phyloP scores from a whole-genome alignment of 176 grass and related monocot genomes.

The Rhynchospora pubera region DNA sequence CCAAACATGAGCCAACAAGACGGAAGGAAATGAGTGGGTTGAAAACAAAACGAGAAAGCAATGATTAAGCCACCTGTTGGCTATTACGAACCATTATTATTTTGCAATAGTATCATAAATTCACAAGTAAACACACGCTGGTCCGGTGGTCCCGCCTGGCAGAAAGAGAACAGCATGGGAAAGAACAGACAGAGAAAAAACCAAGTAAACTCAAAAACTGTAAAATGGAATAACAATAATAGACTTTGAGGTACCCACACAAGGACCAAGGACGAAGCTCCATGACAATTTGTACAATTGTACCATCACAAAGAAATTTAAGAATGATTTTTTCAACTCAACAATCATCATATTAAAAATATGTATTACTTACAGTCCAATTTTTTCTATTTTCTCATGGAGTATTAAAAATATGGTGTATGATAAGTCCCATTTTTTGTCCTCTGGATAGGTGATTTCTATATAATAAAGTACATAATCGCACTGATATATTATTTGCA shows the following conservation, averaged over 20 bases:
- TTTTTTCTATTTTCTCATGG: too few species aligned
- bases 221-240: neutral
- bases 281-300: neutral
- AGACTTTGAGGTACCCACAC: neutral
- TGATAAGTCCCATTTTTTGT: too few species aligned
- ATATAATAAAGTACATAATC: too few species aligned
- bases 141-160: neutral
- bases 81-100: neutral
- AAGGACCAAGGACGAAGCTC: neutral
- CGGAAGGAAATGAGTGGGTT: neutral
- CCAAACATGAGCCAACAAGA: slow-evolving; percentile 1
- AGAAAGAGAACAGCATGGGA: slow-evolving; percentile 1
- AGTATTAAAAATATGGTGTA: too few species aligned
- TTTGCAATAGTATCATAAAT: neutral
- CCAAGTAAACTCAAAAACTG: neutral
- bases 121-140: neutral
- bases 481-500: too few species aligned
- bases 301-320: neutral
- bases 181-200: neutral
- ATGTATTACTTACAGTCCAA: too few species aligned
- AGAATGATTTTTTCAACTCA: too few species aligned
- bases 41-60: neutral
- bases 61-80: neutral
- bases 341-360: too few species aligned
- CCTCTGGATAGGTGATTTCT: neutral